These are phyloP conservation scores for Dorcoceras hygrometricum DNA, from an alignment of 257 asterid genomes.

Conservation along the genomic window DNA sequence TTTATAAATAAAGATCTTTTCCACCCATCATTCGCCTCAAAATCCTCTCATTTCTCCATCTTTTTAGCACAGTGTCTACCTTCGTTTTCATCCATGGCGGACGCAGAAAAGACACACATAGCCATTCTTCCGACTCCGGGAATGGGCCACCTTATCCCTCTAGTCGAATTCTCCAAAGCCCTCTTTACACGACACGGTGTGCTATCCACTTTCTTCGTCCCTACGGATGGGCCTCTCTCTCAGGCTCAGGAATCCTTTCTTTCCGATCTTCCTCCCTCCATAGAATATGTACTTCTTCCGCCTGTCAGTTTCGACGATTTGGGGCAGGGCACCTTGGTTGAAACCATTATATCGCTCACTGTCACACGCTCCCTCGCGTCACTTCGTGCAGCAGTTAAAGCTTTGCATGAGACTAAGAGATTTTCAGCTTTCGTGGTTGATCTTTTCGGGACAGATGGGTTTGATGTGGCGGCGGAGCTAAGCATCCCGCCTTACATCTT, in stretches of 20 bases:
- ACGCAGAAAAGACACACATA: conserved; percentile 24
- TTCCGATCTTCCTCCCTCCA: conserved; percentile 30
- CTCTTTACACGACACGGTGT: conserved; percentile 32
- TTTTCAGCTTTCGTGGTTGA: conserved; percentile 52
- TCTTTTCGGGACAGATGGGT: conserved; percentile 40
- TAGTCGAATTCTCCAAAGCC: conserved; percentile 42
- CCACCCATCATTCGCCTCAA: too few relatives aligned
- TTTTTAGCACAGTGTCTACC: not conserved
- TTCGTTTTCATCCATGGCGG: not conserved
- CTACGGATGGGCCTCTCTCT: conserved; percentile 31
- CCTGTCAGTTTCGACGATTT: conserved; percentile 34
- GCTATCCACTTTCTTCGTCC: conserved; percentile 39
- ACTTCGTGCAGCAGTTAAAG: conserved; percentile 22
- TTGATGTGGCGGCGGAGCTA: conserved; percentile 39
- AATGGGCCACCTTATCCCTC: conserved; percentile 66
- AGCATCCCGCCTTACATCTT: conserved; percentile 39
- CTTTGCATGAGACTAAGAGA: not conserved
- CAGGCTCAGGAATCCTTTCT: conserved; percentile 30
- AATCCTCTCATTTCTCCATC: too few relatives aligned
- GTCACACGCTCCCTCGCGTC: conserved; percentile 37
- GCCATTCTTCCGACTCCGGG: conserved; percentile 55
- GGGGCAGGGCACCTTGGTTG: conserved; percentile 22
- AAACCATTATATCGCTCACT: conserved; percentile 33
- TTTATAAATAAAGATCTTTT: too few relatives aligned
- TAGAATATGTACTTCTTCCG: conserved; percentile 40